Conservation (phyloP, 495 filamentous ascomycete genomes). For the Apodospora peruviana region DNA sequence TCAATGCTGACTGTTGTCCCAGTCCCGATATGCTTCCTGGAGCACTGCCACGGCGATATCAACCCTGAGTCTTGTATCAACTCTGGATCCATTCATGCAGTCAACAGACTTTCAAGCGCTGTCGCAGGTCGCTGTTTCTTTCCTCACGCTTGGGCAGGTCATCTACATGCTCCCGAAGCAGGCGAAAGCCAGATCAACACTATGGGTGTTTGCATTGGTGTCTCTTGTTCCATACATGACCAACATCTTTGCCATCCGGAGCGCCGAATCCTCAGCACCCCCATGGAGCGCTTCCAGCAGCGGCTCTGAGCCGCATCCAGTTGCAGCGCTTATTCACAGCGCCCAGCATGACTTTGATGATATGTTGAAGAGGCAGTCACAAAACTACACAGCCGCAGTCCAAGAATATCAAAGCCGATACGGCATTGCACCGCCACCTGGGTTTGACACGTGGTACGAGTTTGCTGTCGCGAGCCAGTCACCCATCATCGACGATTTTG, state of each 20-base stretch:
- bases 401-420: slow-evolving; percentile 51
- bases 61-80: slow-evolving; percentile 21
- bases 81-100: slow-evolving; percentile 17
- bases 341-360: slow-evolving; percentile 33
- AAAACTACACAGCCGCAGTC: slow-evolving; percentile 33
- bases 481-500: slow-evolving; percentile 60
- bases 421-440: slow-evolving; percentile 55
- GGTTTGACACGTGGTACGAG: slow-evolving; percentile 61
- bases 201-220: slow-evolving; percentile 16
- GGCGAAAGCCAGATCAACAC: slow-evolving; percentile 1
- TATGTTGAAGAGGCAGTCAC: slow-evolving; percentile 40
- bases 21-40: too few relatives aligned
- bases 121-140: slow-evolving; percentile 9
- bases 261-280: neutral
- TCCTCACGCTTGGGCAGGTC: slow-evolving; percentile 14
- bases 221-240: slow-evolving; percentile 15
- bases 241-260: slow-evolving; percentile 9
- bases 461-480: slow-evolving; percentile 54
- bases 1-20: too few relatives aligned
- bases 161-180: slow-evolving; percentile 19
- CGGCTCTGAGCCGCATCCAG: slow-evolving; percentile 33
- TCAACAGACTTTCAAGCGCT: slow-evolving; percentile 12
- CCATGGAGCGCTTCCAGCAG: neutral
- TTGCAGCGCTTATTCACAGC: slow-evolving; percentile 36
- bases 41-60: slow-evolving; percentile 11